Evolutionary conservation across 192 early-diverging fungal genomes (phyloP).

Genomic region (Linnemannia exigua): DNA sequence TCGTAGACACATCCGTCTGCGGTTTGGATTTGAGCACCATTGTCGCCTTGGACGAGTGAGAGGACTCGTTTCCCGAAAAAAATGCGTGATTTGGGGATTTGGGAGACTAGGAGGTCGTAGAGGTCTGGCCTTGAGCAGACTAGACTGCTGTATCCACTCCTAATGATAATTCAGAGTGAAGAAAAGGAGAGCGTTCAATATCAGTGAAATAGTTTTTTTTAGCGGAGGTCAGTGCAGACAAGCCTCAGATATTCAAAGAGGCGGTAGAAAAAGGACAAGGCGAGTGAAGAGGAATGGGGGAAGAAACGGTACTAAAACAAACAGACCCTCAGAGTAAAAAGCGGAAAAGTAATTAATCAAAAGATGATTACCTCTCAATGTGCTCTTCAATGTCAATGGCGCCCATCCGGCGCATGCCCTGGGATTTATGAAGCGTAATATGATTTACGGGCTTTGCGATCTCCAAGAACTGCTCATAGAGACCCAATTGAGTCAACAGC

Average conservation of each 20-base stretch:
- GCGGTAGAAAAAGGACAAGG: no score
- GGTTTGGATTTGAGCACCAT: slow-evolving; percentile 27
- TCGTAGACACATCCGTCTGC: slow-evolving; percentile 12
- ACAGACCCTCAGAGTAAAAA: no score
- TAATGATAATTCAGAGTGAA: background rate
- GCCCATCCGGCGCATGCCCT: background rate
- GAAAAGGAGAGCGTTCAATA: no score
- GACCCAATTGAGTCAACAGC: background rate
- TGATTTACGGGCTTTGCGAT: background rate
- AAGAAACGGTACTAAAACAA: no score
- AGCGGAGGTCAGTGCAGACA: no score
- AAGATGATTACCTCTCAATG: background rate
- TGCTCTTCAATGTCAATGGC: background rate
- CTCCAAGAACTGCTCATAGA: background rate
- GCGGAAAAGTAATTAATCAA: no score
- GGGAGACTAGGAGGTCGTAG: background rate
- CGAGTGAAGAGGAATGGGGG: no score
- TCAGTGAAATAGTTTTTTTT: background rate
- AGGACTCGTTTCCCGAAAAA: slow-evolving; percentile 28
- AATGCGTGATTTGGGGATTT: slow-evolving; percentile 11
- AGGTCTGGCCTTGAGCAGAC: slow-evolving; percentile 15
- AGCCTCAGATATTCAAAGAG: no score
- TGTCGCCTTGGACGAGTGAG: slow-evolving; percentile 8
- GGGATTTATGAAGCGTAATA: background rate
- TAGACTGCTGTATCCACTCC: background rate